A percentile compares a stretch with the other conserved stretches of the same genome.
These are phyloP conservation scores for Sporisorium sorghi DNA, from an alignment of 1,284 basidiomycete species.

Conservation along the genomic window DNA sequence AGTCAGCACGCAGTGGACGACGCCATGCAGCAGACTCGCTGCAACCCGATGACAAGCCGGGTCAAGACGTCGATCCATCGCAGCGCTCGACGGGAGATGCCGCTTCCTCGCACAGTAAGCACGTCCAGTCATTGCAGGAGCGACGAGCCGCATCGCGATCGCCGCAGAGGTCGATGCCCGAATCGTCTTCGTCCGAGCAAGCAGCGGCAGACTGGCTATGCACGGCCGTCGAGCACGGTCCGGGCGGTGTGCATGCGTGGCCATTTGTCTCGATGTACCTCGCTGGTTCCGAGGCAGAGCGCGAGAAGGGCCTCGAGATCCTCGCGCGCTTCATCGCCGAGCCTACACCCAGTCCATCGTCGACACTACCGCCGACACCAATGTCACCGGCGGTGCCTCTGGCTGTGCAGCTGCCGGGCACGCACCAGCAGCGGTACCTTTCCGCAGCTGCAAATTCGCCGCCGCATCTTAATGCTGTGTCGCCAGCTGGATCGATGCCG, in stretches of 20 bases:
- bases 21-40: not conserved
- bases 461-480: conserved; percentile 47
- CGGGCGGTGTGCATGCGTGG: conserved; percentile 67
- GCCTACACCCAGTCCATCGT: conserved; percentile 18
- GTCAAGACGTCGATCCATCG: conserved; percentile 34
- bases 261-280: conserved; percentile 67
- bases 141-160: conserved; percentile 40
- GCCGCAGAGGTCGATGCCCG: conserved; percentile 10
- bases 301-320: conserved; percentile 63
- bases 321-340: conserved; percentile 60
- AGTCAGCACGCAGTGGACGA: conserved; percentile 2
- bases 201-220: conserved; percentile 47
- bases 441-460: conserved; percentile 25
- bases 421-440: conserved; percentile 8
- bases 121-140: conserved; percentile 32
- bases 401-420: conserved; percentile 21
- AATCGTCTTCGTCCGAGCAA: conserved; percentile 5
- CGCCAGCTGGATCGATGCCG: conserved; percentile 59
- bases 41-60: conserved; percentile 28
- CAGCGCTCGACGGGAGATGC: not conserved
- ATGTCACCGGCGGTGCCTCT: conserved; percentile 11
- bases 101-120: not conserved
- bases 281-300: conserved; percentile 56
- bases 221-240: conserved; percentile 61
- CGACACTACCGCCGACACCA: conserved; percentile 29